Percentiles rank a stretch among this genome's conserved stretches.
These are phyloP conservation scores for Aquilaria agallochum DNA, from an alignment of 441 rosid species.

Conservation along the genomic window DNA sequence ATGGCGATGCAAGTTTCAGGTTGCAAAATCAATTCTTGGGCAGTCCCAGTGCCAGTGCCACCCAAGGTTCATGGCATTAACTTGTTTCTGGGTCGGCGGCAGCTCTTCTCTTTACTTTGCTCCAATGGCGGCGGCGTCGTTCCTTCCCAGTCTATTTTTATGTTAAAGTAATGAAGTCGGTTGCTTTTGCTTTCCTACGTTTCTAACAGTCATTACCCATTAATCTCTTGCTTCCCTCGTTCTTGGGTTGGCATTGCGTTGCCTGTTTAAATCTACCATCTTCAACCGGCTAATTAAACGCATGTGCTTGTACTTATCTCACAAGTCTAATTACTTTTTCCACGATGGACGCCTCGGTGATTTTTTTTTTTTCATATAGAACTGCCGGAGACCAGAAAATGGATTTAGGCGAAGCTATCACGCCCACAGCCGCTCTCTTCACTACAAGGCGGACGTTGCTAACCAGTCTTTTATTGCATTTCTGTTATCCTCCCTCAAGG, in stretches of 20 bases:
- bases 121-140: constrained; percentile 22
- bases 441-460: constrained; percentile 51
- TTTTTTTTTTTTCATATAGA: constrained; percentile 20
- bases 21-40: constrained; percentile 30
- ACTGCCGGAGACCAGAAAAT: constrained; percentile 26
- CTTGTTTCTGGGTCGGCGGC: constrained; percentile 50
- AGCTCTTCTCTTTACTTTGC: constrained; percentile 45
- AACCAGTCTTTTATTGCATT: constrained; percentile 51
- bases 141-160: constrained; percentile 31
- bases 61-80: constrained; percentile 30
- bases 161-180: constrained; percentile 26
- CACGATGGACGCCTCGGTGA: not conserved
- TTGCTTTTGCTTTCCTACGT: constrained; percentile 2
- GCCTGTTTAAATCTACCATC: not conserved
- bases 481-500: constrained; percentile 76
- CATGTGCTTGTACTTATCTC: not conserved
- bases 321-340: not conserved
- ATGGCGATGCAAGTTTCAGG: constrained; percentile 43
- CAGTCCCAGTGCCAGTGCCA: constrained; percentile 12
- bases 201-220: constrained; percentile 4
- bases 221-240: not conserved
- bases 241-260: not conserved
- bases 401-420: constrained; percentile 32
- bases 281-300: no score
- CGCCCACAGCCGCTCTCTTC: constrained; percentile 29